Base-by-base conservation (phyloP, 805 yeast genomes). In the Brettanomyces custersianus region DNA sequence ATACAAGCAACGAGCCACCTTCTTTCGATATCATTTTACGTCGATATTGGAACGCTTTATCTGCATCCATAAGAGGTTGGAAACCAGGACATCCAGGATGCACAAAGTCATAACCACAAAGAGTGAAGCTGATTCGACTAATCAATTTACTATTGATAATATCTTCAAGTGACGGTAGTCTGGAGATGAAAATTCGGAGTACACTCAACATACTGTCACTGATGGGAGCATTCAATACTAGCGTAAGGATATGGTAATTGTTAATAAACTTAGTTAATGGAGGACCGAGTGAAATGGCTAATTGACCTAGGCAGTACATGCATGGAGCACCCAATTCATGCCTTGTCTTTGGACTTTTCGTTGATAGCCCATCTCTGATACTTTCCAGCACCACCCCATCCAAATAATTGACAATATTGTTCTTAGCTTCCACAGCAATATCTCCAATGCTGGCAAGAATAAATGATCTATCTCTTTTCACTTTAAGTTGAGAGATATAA, bases 241-340 rank as follows among this genome's bases (percentile, higher is more conserved):
- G 67, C 45, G 81, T 88, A 35, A 90, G 60, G 17, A 90, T 69
- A 34, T 57, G 61, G 48, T 85, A 94, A 42, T 80, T 72, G 44
- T 86, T 88, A 37, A 92, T 62, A 53, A 85, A 87, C 51, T 90
- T 92, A 0, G 96, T 84, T 38, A 90, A 64, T 0, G 95, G 94
- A 10, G 95, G 94, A 0, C 96, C 96, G 12, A 90, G 85, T 0
- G 97, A 90, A 19, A 71, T 70, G 0, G 96, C 88, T 25, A 92
- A 61, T 58, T 85, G 82, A 0, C 94, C 85, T 30, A 90, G 69
- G 54, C 97, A 92, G 47, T 82, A 84, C 49, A 88, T 90, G 16
- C 90, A 74, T 1, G 95, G 87, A 0, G 84, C 80, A 45, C 85
- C 94, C 30, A 81, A 76, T 33, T 81, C 87, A 50, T 76, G 80